phyloP scores from a whole-genome alignment of 495 filamentous ascomycete species.

The Penicillium pancosmium region DNA sequence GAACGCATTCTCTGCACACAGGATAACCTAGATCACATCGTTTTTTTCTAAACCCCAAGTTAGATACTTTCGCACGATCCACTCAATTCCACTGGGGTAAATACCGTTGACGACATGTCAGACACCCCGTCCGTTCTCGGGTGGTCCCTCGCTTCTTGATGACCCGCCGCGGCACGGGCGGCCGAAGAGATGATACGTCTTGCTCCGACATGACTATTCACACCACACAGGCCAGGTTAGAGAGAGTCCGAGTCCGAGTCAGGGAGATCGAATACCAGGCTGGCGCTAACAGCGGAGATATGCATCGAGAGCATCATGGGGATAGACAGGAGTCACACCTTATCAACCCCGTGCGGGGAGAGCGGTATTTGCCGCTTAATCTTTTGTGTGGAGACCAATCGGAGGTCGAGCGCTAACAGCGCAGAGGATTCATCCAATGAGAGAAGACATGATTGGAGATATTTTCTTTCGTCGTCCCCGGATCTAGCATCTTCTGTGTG shows the following conservation, averaged over 20 bases:
- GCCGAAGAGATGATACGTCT: neutral
- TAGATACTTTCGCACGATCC: neutral
- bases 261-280: neutral
- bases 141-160: conserved; percentile 17
- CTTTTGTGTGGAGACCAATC: conserved; percentile 5
- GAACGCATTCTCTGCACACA: conserved; percentile 16
- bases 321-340: neutral
- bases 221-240: neutral
- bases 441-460: neutral
- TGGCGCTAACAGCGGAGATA: conserved; percentile 7
- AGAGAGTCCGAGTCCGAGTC: neutral
- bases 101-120: conserved; percentile 22
- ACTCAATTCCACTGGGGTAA: neutral
- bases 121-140: conserved; percentile 18
- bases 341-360: neutral
- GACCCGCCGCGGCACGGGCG: conserved; percentile 10
- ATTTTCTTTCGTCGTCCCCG: neutral
- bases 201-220: conserved; percentile 6
- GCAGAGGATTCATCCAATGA: conserved; percentile 1
- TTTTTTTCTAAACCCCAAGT: conserved; percentile 10
- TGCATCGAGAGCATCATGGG: neutral
- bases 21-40: conserved; percentile 20
- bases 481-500: neutral
- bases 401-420: conserved; percentile 7
- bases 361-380: neutral